Evolutionary conservation across 2,329 filamentous ascomycete genomes (phyloP).

Genomic region (Pseudogymnoascus sp.): DNA sequence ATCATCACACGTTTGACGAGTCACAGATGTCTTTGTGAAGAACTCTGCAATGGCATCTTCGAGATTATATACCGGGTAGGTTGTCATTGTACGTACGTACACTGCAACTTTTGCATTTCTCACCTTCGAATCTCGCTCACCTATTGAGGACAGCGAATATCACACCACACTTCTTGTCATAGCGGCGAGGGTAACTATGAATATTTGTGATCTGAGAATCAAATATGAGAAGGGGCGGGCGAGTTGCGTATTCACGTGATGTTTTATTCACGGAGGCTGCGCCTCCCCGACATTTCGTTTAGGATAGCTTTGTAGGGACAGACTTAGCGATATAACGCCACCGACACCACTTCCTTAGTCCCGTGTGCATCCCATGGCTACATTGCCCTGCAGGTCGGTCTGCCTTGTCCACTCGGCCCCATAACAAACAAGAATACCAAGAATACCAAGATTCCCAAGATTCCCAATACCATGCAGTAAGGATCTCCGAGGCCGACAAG

Average conservation of each 20-base stretch:
- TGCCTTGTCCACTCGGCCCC: neutral
- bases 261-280: neutral
- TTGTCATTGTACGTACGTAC: neutral
- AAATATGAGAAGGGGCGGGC: neutral
- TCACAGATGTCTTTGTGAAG: slow-evolving; percentile 24
- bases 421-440: neutral
- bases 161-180: neutral
- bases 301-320: neutral
- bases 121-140: neutral
- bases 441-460: neutral
- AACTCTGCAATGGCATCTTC: slow-evolving; percentile 23
- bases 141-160: neutral
- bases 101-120: neutral
- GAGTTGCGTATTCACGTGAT: neutral
- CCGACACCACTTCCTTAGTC: neutral
- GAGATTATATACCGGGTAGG: slow-evolving; percentile 20
- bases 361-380: neutral
- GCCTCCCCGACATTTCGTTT: neutral
- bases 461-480: neutral
- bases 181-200: neutral
- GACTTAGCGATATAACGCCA: neutral
- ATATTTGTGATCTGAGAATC: neutral
- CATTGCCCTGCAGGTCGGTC: neutral
- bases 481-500: neutral
- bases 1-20: slow-evolving; percentile 18